phyloP scores from a whole-genome alignment of 495 filamentous ascomycete genomes.

The Trichoderma asperelloides region DNA sequence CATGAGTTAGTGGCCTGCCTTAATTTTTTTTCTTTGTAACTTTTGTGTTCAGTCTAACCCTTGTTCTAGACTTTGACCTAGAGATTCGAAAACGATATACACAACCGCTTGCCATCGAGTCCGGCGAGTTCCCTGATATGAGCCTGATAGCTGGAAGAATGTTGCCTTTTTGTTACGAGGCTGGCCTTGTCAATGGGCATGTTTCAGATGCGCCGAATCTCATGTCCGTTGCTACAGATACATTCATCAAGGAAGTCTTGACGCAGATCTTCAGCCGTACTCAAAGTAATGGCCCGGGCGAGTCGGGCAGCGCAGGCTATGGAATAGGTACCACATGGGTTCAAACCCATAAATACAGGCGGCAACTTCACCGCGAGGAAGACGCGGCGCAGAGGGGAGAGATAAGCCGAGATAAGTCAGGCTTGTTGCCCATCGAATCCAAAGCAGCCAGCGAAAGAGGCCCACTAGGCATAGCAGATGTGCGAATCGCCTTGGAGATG shows the following conservation, averaged over 20 bases:
- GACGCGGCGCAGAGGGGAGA: constrained; percentile 56
- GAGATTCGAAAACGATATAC: constrained; percentile 90
- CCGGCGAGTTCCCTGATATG: constrained; percentile 83
- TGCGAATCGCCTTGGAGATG: constrained; percentile 65
- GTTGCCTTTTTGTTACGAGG: constrained; percentile 90
- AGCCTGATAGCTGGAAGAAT: constrained; percentile 74
- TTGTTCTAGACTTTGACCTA: constrained; percentile 63
- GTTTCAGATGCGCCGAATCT: constrained; percentile 66
- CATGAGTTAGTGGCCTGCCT: constrained; percentile 57
- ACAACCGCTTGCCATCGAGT: constrained; percentile 77
- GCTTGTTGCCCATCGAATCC: constrained; percentile 67
- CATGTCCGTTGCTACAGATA: constrained; percentile 85
- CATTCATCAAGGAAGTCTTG: constrained; percentile 83
- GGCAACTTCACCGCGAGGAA: constrained; percentile 66
- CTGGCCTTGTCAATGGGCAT: constrained; percentile 69
- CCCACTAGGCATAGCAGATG: constrained; percentile 67
- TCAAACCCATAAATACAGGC: constrained; percentile 68
- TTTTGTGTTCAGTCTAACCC: constrained; percentile 7
- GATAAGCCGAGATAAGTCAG: constrained; percentile 56
- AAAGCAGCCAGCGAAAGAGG: constrained; percentile 57
- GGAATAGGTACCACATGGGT: constrained; percentile 60
- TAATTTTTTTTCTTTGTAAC: not conserved
- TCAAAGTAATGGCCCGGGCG: constrained; percentile 63
- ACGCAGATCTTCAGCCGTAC: constrained; percentile 70
- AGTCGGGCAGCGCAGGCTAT: constrained; percentile 44